These are phyloP conservation scores for Calophaca sinica DNA, from an alignment of 306 rosid species.

Conservation along the genomic window DNA sequence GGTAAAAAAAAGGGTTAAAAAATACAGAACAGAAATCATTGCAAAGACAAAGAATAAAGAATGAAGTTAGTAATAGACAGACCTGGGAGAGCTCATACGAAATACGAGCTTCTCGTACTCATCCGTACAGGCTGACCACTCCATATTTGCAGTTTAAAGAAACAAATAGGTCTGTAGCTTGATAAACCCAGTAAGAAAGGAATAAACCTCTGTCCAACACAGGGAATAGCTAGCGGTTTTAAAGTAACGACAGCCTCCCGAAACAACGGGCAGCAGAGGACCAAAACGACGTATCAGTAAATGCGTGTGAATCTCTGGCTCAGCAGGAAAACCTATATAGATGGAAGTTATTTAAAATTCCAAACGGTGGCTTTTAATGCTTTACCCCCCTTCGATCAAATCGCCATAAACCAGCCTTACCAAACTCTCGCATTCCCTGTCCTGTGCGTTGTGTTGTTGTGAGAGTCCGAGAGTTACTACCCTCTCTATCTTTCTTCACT, in stretches of 20 bases:
- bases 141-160: conserved; percentile 55
- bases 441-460: neutral
- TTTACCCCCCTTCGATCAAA: conserved; percentile 50
- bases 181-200: conserved; percentile 10
- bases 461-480: conserved; percentile 40
- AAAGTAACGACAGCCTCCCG: neutral
- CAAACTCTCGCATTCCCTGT: conserved; percentile 46
- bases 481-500: conserved; percentile 36
- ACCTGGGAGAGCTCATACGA: conserved; percentile 95
- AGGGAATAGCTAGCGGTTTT: neutral
- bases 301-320: neutral
- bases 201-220: no score
- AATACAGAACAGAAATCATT: neutral
- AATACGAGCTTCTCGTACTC: conserved; percentile 85
- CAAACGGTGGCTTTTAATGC: conserved; percentile 56
- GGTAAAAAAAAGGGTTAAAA: no score
- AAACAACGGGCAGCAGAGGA: conserved; percentile 22
- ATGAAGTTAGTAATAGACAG: conserved; percentile 5
- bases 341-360: conserved; percentile 35
- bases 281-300: conserved; percentile 2
- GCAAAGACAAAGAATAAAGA: neutral
- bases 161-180: neutral
- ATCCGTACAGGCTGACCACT: conserved; percentile 70
- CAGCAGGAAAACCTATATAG: conserved; percentile 23
- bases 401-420: conserved; percentile 60